Conservation (phyloP, 208 protist genomes). For the Strigomonas culicis region DNA sequence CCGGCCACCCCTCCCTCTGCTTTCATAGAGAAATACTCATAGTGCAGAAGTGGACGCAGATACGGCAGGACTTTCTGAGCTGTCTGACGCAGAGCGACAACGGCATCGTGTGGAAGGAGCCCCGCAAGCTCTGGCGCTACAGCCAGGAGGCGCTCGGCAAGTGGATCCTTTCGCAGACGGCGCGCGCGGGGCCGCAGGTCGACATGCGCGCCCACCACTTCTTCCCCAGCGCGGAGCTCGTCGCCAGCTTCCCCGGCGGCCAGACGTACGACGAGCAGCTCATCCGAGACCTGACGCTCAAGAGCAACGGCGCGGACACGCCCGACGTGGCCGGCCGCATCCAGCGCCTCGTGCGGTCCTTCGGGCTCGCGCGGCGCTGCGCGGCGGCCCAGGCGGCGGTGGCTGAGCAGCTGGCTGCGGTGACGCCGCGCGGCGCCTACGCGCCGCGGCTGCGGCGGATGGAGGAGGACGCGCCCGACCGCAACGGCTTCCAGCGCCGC, state of each 20-base stretch:
- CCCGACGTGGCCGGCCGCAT: slow-evolving; percentile 30
- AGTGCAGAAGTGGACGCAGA: slow-evolving; percentile 55
- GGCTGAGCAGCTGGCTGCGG: slow-evolving; percentile 22
- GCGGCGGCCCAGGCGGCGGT: slow-evolving; percentile 35
- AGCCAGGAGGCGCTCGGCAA: slow-evolving; percentile 84
- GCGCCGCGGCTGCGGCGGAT: slow-evolving; percentile 30
- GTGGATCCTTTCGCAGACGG: slow-evolving; percentile 84
- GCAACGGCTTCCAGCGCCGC: slow-evolving; percentile 36
- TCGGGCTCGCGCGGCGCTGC: slow-evolving; percentile 56
- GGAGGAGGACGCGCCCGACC: slow-evolving; percentile 37
- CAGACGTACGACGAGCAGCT: slow-evolving; percentile 78
- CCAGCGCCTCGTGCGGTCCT: slow-evolving; percentile 31
- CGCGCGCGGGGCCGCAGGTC: slow-evolving; percentile 29
- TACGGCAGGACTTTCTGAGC: slow-evolving; percentile 67
- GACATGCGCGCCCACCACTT: slow-evolving; percentile 27
- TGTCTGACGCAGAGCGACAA: slow-evolving; percentile 29
- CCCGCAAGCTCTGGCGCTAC: slow-evolving; percentile 82
- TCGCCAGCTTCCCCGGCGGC: slow-evolving; percentile 5
- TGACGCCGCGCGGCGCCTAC: slow-evolving; percentile 22
- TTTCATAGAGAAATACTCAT: slow-evolving; percentile 85
- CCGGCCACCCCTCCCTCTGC: slow-evolving; percentile 46
- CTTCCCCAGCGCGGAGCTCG: slow-evolving; percentile 29
- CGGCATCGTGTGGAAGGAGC: slow-evolving; percentile 52
- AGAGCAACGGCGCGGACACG: slow-evolving; percentile 50
- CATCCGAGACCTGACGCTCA: slow-evolving; percentile 75